These are phyloP conservation scores for Perkinsus marinus DNA, from an alignment of 169 alveolate species.

Conservation along the genomic window DNA sequence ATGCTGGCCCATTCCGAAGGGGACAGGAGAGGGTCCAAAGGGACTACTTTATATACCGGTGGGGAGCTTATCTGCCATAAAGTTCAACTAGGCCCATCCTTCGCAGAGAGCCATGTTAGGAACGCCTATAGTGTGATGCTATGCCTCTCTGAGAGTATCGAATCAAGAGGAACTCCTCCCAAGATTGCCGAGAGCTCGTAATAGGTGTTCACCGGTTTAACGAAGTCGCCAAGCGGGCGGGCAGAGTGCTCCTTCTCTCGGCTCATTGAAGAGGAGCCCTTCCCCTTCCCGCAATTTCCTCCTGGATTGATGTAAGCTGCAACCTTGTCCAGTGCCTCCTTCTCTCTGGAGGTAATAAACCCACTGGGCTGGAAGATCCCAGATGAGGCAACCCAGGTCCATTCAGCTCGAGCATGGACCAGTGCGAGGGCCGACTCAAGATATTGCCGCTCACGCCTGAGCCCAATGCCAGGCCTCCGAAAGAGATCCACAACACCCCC, in stretches of 20 bases:
- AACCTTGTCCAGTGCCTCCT: not conserved
- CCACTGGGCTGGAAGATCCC: not conserved
- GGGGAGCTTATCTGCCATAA: not conserved
- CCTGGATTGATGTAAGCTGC: not conserved
- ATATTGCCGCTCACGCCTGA: not conserved
- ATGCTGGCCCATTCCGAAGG: not conserved
- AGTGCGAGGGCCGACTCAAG: not conserved
- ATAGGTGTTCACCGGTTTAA: not conserved
- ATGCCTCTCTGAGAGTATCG: too few relatives aligned
- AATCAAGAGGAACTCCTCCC: too few relatives aligned
- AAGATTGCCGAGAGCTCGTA: too few relatives aligned
- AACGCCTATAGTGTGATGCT: too few relatives aligned
- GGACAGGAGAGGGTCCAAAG: not conserved
- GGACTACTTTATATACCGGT: not conserved
- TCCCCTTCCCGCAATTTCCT: too few relatives aligned
- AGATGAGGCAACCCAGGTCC: not conserved
- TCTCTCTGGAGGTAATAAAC: not conserved
- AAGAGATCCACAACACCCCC: not conserved
- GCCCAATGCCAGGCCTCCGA: not conserved
- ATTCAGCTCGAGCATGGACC: not conserved
- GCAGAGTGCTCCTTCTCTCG: not conserved
- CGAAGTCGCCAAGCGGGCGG: not conserved
- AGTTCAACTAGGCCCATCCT: too few relatives aligned
- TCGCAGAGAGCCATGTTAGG: too few relatives aligned
- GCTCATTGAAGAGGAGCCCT: not conserved